Evolutionary conservation across 148 eudicot genomes (phyloP), one percentile per base, ranked within the genome.

Genomic region (Nyssa sinensis): DNA sequence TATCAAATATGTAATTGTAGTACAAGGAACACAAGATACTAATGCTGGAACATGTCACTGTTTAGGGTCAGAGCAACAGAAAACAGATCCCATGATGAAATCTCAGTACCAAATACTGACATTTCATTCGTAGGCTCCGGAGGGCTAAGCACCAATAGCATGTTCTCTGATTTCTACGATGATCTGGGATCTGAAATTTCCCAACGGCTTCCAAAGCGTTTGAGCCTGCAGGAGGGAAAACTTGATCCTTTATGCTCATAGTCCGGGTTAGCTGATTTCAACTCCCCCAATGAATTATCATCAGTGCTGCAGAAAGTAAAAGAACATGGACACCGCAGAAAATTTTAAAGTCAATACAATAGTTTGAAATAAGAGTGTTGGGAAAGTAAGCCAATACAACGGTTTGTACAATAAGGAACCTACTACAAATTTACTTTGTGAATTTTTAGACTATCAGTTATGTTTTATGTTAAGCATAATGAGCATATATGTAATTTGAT

Each of bases 121-220:
- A 41, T 64, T 31, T 74, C 77, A 13, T 74, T 17, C 24, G 39
- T 49, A 29, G n/a, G 69, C 55, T 30, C 59, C 21, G 77, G 41
- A n/a, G 49, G 77, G 60, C 7, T 64, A 32, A 74, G 77, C 77
- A 74, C 77, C 0, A 70, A 74, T 30, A 74, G 77, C 47, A 33
- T 17, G 2, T 31, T 74, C 39, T 49, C 64, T 27, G 28, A 29
- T 33, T 74, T 74, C 34, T 64, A 74, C 19, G 68, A 74, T 16
- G 32, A 74, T 51, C 29, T 74, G 47, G 68, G 69, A 27, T 74
- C 69, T 24, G 70, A 49, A 19, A 27, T 63, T 8, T 3, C 53
- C 21, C 35, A 39, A 8, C 31, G 24, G 12, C 16, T 41, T 44
- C 25, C 30, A 4, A 41, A 13, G 66, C 29, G 75, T 68, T 11